Evolutionary conservation across 2,329 filamentous ascomycete genomes (phyloP), one percentile per base, ranked within the genome.

Genomic region (Cladophialophora chaetospira): DNA sequence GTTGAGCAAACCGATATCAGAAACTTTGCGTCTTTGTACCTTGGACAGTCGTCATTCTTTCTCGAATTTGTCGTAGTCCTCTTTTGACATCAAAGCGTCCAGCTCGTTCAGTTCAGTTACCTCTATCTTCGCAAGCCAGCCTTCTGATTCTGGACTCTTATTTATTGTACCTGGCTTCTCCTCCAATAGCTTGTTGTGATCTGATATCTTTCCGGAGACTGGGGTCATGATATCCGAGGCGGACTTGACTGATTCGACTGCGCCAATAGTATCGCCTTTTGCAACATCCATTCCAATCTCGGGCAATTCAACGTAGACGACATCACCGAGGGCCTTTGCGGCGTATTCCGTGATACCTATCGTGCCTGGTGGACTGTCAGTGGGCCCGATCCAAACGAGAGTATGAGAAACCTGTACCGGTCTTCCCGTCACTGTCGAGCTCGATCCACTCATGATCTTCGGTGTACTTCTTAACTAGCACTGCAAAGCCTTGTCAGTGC

Each of bases 391-490:
- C n/a, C 42, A 36, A 48, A 49, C 10, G 21, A 6, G 26, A 25
- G 29, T n/a, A 5, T 28, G 21, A 65, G 36, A 2, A 13, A 23
- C 29, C 9, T 26, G 11, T 84, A 79, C 89, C 92, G 47, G 87
- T 88, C 75, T 89, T 93, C 72, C 88, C 86, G 76, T 95, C 89
- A 49, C 84, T 85, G 55, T 86, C 87, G 59, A 96, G 79, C 75
- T 97, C 91, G 72, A 99, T 86, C 94, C 94, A 99, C 80, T 99
- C 94, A 81, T 99, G 94, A 72, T 97, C 93, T 73, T 92, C 88
- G 64, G 94, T 97, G 81, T 96, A 99, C 73, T 87, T 89, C 78
- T 94, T 93, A 51, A 72, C 69, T 63, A 73, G 69, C 57, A 70
- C 76, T 78, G 53, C 33, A 60, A 25, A 26, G n/a, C n/a, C 15